Base-by-base conservation (phyloP, 306 rosid genomes). In the Vicia sativa region DNA sequence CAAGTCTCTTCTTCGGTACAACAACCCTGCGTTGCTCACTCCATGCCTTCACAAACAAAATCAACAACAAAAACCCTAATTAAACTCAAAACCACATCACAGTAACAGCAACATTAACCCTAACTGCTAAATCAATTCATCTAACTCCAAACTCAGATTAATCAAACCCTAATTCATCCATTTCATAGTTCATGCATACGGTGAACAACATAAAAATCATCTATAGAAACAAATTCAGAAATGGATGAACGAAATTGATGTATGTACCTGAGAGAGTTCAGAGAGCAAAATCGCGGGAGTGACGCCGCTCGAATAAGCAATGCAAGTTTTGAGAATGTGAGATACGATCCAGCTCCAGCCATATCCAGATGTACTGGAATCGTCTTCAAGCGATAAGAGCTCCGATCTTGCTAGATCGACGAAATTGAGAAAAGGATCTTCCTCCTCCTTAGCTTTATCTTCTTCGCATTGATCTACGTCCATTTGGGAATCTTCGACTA, bases 281-380 rank as follows among this genome's bases (percentile, higher is more conserved):
- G 97, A 86, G 74, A 92, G 98, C 54, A 92, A 65, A 70, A 90
- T 90, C 1, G 96, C 96, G 1, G 96, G 74, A 50, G 96, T 92
- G 53, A 90, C 96, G 3, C 93, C 95, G 69, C 95, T 87, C 4
- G 96, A 92, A 73, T 89, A 92, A 67, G 95, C 78, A 65, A 71
- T 8, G 68, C 96, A 92, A 74, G 92, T 86, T 78, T 80, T 89
- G 79, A 92, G 91, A 48, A 92, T 75, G 52, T 88, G 92, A 62
- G 88, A 86, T 6, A 80, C 83, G 52, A 83, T 84, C 98, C 96
- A 92, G 31, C 74, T 86, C 98, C 96, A 89, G 14, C 96, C 87
- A 31, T 88, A 84, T 7, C 78, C 79, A 12, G 26, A 15, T 26
- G 71, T n/a, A 26, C 60, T 74, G 11, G 78, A 70, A 61, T 78